Evolutionary conservation across 768 basidiomycete species (phyloP), one percentile per base, ranked within the genome.

Genomic region (Agrocybe pediades): DNA sequence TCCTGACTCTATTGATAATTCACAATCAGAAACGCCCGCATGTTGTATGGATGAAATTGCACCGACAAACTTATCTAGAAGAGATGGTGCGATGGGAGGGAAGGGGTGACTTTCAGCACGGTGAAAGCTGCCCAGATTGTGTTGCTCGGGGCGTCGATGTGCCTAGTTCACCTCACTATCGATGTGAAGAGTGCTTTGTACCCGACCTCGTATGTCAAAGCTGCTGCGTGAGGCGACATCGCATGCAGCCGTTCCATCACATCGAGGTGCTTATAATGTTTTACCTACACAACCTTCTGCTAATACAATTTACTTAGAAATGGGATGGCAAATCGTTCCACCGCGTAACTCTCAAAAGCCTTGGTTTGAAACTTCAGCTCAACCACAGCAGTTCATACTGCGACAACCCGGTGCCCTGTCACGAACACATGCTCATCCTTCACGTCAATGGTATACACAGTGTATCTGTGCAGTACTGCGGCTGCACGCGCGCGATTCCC

Each of bases 371-470:
- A 15, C 29, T 58, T 16, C 53, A 54, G 29, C 45, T 58, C 3
- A 55, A 51, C 24, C 56, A 53, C 40, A 36, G 24, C 17, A 36
- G 55, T 23, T n/a, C 11, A 7, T 24, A 24, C 20, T 48, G 19
- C 29, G 29, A 25, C 17, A 43, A 25, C 29, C 26, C 23, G 15
- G 23, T 9, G 8, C 50, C 27, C 5, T 43, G 21, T 25, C 33
- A 44, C 36, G 23, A 19, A 20, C 21, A 42, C 25, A 60, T 69
- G 43, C 55, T 56, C 6, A 54, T 66, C 25, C 9, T 69, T 15
- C 49, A 66, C 27, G 53, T 51, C 39, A 62, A 60, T 21, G 65
- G 67, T n/a, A 53, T 69, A 11, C 65, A 68, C 43, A 23, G 53
- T 20, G 53, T 65, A 9, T 23, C 43, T 6, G 23, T 68, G 13